These are phyloP conservation scores for Trichosporon ovoides DNA, from an alignment of 1,284 basidiomycete species.

Conservation along the genomic window DNA sequence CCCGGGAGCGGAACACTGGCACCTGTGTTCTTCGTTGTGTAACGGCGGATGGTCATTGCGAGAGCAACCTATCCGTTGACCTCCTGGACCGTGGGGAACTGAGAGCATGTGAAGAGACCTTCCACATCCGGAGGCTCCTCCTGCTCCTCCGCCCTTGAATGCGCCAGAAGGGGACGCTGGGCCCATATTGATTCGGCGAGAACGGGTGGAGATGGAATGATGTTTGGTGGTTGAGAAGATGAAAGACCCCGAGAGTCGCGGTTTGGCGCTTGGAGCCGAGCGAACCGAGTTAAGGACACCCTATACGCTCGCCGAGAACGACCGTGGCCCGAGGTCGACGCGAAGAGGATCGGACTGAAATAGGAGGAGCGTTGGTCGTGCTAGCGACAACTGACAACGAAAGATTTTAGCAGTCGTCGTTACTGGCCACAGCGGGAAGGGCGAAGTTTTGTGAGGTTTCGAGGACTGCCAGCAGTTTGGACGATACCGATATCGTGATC, in stretches of 20 bases:
- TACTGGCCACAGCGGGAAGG: too few relatives aligned
- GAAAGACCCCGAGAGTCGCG: not conserved
- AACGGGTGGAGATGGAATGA: not conserved
- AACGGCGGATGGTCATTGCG: not conserved
- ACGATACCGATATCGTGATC: not conserved
- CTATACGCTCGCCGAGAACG: too few relatives aligned
- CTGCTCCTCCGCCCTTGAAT: slow-evolving; percentile 1
- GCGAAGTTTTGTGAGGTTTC: too few relatives aligned
- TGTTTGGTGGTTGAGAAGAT: not conserved
- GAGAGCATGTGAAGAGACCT: not conserved
- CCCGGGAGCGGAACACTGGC: slow-evolving; percentile 17
- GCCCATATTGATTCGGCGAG: not conserved
- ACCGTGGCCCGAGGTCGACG: too few relatives aligned
- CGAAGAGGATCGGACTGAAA: too few relatives aligned
- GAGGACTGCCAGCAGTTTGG: not conserved
- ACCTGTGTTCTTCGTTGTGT: slow-evolving; percentile 17
- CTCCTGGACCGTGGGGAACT: not conserved
- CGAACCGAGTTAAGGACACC: too few relatives aligned
- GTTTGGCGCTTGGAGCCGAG: not conserved
- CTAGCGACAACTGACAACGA: too few relatives aligned
- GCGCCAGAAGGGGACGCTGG: not conserved
- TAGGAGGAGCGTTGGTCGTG: too few relatives aligned
- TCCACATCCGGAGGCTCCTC: not conserved
- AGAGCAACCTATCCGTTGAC: not conserved
- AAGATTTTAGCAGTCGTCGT: not conserved